Evolutionary conservation across 257 asterid genomes (phyloP), one percentile per base, ranked within the genome.

Genomic region (Capsicum rhomboideum): DNA sequence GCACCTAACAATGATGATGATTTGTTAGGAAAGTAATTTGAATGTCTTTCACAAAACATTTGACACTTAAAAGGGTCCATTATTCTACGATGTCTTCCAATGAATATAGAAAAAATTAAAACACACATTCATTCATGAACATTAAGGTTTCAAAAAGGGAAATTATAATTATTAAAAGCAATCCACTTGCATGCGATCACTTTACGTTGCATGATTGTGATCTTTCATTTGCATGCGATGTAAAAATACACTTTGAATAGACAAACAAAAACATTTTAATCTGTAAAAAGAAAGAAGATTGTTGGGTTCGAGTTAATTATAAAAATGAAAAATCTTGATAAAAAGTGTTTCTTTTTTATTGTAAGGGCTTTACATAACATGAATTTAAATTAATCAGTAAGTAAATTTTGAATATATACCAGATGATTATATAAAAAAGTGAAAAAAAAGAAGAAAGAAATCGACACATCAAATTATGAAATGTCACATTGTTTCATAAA

Each of bases 161-260:
- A 54, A 55, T 84, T 86, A 89, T 58, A 26, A 63, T 63, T 63
- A 83, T 71, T 42, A 66, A 83, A 54, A 82, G 72, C 54, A 79
- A 40, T 54, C 37, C 72, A 55, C 82, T 66, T 67, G 52, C 40
- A 34, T 34, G 4, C 66, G 18, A 53, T 69, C 87, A 82, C 89
- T 90, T 89, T 90, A 44, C 84, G 52, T 72, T 78, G 5, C 50
- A 63, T 83, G 91, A 86, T 42, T 17, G 83, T 42, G 85, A 86
- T 82, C 83, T 59, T 20, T 86, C 88, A 87, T 67, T 87, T 85
- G 50, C 93, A 85, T 85, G 93, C 78, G 37, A 75, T 37, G 79
- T 86, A 21, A 54, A 58, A 61, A 80, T n/a, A 82, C 18, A 59
- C 52, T 21, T 82, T 79, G 46, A 84, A 82, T 83, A 86, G 86